Evolutionary conservation across 2,329 filamentous ascomycete genomes (phyloP), one percentile per base, ranked within the genome.

Genomic region (Phyllosticta citribraziliensis): DNA sequence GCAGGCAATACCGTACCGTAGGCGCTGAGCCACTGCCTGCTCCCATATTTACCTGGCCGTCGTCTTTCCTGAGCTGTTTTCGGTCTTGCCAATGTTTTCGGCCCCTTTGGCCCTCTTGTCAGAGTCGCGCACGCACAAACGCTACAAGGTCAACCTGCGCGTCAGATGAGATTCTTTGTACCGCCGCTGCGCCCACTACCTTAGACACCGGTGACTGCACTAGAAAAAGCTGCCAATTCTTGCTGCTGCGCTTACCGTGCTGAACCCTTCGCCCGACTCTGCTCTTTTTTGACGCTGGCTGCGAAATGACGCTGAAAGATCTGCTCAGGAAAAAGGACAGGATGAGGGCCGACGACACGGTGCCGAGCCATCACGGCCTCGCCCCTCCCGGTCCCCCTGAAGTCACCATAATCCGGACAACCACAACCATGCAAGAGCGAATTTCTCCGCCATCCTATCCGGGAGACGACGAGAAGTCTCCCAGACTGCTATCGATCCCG

Each of bases 381-480:
- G 25, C 66, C 66, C 55, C 63, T 70, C 52, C 70, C 72, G 65
- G 54, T 64, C 25, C 61, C 50, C 67, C 70, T 24, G 67, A 70
- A 30, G 68, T 72, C 77, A 90, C 82, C 65, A 91, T 97, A 76
- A 82, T 94, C 69, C 87, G 91, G 64, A 88, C 89, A 65, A 93
- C 96, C 70, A 96, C 92, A 0, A 76, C 85, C 65, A 85, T 87
- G 1, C 83, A 91, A 71, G 91, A 97, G 73, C 78, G 88, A 66
- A 89, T 96, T 71, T 79, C 84, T 61, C 88, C 89, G 11, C 88
- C 91, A 6, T 71, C 72, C 58, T 80, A 80, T 66, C 75, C 75
- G 14, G 78, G 77, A 61, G 79, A 80, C 40, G 58, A 25, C 53
- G 40, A 55, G 19, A 52, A 40, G 11, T 56, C 50, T 51, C 47